Conservation (phyloP, 2,329 filamentous ascomycete genomes). For the Colletotrichum sp. region DNA sequence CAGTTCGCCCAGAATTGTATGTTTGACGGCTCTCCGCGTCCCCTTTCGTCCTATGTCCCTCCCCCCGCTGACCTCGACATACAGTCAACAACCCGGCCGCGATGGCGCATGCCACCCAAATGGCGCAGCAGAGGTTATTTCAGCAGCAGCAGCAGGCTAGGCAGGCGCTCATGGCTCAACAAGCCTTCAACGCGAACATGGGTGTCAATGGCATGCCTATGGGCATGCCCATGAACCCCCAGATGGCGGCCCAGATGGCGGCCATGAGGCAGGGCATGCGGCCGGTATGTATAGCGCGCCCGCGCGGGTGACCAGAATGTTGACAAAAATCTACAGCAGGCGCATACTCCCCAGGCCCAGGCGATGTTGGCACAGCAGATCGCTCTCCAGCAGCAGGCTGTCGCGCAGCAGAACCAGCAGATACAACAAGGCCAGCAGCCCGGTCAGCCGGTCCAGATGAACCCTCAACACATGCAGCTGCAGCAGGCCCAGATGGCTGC, state of each 20-base stretch:
- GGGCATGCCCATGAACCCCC: slow-evolving; percentile 52
- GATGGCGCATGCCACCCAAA: slow-evolving; percentile 43
- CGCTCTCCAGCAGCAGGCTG: slow-evolving; percentile 46
- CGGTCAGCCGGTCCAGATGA: slow-evolving; percentile 55
- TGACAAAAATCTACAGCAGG: slow-evolving; percentile 8
- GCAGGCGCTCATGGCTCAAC: slow-evolving; percentile 60
- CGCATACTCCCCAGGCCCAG: slow-evolving; percentile 30
- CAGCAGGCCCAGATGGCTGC: slow-evolving; percentile 45
- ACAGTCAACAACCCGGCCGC: slow-evolving; percentile 41
- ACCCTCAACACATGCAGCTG: slow-evolving; percentile 50
- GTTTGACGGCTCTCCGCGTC: background rate
- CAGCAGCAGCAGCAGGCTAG: slow-evolving; percentile 59
- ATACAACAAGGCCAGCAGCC: slow-evolving; percentile 47
- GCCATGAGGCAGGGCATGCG: slow-evolving; percentile 52
- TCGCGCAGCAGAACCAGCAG: slow-evolving; percentile 38
- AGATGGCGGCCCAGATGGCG: slow-evolving; percentile 57
- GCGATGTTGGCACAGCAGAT: slow-evolving; percentile 53
- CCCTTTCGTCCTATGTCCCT: background rate
- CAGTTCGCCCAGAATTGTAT: slow-evolving; percentile 34
- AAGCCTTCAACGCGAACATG: slow-evolving; percentile 56
- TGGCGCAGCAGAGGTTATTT: slow-evolving; percentile 62
- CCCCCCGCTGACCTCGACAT: background rate
- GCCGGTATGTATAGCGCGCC: slow-evolving; percentile 39
- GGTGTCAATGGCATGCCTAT: slow-evolving; percentile 53
- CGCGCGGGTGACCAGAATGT: background rate